Conservation (phyloP, 1,139 yeast genomes). For the Candida mesenterica region DNA sequence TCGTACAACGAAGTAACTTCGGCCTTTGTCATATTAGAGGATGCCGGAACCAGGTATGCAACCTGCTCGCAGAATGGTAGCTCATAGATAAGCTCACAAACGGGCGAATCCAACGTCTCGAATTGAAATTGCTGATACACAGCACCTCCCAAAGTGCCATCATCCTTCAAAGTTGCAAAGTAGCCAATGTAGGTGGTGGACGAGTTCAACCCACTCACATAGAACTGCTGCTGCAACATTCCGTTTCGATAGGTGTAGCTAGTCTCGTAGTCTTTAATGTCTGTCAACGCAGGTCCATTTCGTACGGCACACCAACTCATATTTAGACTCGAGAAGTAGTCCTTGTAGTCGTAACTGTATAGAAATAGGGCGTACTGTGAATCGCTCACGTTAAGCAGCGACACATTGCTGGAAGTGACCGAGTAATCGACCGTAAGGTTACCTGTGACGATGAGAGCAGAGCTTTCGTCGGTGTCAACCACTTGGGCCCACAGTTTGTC, state of each 20-base stretch:
- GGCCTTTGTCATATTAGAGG: slow-evolving; percentile 23
- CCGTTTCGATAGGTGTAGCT: slow-evolving; percentile 51
- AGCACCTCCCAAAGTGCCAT: slow-evolving; percentile 54
- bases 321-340: slow-evolving; percentile 43
- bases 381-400: slow-evolving; percentile 27
- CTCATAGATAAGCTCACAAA: slow-evolving; percentile 74
- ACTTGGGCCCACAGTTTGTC: slow-evolving; percentile 55
- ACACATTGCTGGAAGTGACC: slow-evolving; percentile 10
- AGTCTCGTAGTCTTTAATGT: slow-evolving; percentile 25
- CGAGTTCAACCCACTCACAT: slow-evolving; percentile 56
- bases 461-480: slow-evolving; percentile 70
- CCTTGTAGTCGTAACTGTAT: slow-evolving; percentile 40
- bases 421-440: slow-evolving; percentile 36
- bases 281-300: slow-evolving; percentile 41
- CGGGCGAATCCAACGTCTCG: slow-evolving; percentile 51
- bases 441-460: slow-evolving; percentile 71
- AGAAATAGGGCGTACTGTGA: slow-evolving; percentile 46
- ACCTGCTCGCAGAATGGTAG: slow-evolving; percentile 76
- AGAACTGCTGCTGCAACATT: slow-evolving; percentile 57
- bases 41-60: slow-evolving; percentile 84
- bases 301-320: slow-evolving; percentile 75
- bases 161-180: slow-evolving; percentile 47
- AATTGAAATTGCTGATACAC: slow-evolving; percentile 61
- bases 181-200: slow-evolving; percentile 68
- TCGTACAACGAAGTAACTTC: slow-evolving; percentile 54